Evolutionary conservation across 2,329 filamentous ascomycete species (phyloP), one percentile per base, ranked within the genome.

Genomic region (Simplicillium sp.): DNA sequence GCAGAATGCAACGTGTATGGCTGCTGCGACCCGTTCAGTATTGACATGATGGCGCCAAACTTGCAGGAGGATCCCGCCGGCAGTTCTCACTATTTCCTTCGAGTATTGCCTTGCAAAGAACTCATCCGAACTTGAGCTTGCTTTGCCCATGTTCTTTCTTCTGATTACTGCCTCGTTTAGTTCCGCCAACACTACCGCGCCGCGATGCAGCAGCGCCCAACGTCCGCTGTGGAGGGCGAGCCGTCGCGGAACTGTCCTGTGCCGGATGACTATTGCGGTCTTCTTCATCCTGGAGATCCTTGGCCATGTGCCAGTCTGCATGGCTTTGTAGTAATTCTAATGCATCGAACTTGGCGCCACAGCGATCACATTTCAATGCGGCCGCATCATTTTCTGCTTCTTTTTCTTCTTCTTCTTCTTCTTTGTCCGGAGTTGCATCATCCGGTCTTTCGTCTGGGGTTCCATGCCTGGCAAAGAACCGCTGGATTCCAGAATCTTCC

Each of bases 251-350:
- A 25, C 6, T 25, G 20, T 25, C 20, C 9, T 25, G 20, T 25
- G 20, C 20, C 20, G 20, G 5, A 25, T 9, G 20, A 25, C 20
- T 25, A 9, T 25, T 25, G 20, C 20, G 20, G 20, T 25, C 15
- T 64, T 83, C 73, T 43, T 70, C 61, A 3, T 80, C 73, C 48
- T 89, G 82, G 25, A 98, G 70, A 51, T 90, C 84, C 62, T 85
- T 87, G 36, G 92, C 92, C 62, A 95, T 83, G 63, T 98, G 92
- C 82, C 89, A 97, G 59, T 98, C 92, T 40, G 82, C 71, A 59
- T 98, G 92, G 61, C 85, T 89, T 48, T 80, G 74, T 36, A 79
- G 56, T 50, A 74, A 72, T 42, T 82, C 75, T 18, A 66, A 55
- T 32, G 70, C 66, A 11, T 71, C 67, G 29, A 92, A 66, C n/a